These are phyloP conservation scores for Podosphaera aphanis DNA, from an alignment of 2,329 filamentous ascomycete species.

Conservation along the genomic window DNA sequence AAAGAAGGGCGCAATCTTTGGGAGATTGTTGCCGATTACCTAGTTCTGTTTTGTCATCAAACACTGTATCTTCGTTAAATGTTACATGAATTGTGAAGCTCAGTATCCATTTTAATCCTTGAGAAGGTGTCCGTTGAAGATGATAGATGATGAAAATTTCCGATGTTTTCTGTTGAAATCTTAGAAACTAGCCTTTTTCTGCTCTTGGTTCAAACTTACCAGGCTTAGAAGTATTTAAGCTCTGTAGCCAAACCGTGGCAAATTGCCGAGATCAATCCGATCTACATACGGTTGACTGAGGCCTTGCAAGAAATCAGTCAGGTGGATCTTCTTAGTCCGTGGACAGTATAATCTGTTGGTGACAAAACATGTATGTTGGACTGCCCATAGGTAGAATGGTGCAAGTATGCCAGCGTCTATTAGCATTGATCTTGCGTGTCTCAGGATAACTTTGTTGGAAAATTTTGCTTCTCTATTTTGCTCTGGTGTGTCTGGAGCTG, in stretches of 20 bases:
- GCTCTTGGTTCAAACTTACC: not conserved
- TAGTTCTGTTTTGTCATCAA: no score
- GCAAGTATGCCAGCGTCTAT: not conserved
- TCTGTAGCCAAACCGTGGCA: not conserved
- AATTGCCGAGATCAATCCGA: not conserved
- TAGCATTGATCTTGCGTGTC: not conserved
- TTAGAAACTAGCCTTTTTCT: no score
- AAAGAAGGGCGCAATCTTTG: no score
- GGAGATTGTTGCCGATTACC: no score
- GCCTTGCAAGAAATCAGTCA: not conserved
- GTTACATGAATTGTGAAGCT: no score
- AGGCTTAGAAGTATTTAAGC: not conserved
- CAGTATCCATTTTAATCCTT: no score
- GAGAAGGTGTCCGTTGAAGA: no score
- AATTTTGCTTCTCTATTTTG: not conserved
- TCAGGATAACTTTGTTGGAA: not conserved
- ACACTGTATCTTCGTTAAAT: no score
- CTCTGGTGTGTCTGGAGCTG: not conserved
- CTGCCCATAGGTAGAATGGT: not conserved
- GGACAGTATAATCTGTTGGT: not conserved
- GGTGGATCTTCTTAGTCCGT: not conserved
- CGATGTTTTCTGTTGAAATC: no score
- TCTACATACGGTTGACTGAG: not conserved
- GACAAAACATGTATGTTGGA: not conserved
- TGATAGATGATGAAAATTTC: no score